Base-by-base conservation (phyloP, 2,329 filamentous ascomycete genomes). In the Colletotrichum tamarilloi region DNA sequence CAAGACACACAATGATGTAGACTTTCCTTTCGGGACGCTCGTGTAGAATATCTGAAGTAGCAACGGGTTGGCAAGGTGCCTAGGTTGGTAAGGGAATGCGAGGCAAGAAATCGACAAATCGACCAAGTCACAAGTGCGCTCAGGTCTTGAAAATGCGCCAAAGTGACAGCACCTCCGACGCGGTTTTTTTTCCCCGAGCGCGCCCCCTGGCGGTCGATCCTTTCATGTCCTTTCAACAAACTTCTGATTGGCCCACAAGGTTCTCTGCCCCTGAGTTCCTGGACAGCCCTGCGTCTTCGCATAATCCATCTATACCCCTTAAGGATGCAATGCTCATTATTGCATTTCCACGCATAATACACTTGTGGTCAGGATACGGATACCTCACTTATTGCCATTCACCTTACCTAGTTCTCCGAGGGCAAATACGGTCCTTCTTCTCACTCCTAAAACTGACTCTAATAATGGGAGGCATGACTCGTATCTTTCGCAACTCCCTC, bases 161-260 rank as follows among this genome's bases (percentile, higher is more conserved):
- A 55, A 62, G 42, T 62, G 62, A 65, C 62, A 65, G 56, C 16
- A 60, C 46, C 26, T 62, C 49, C 28, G 68, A 68, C 57, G 68
- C 64, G 46, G 56, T 55, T 66, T 56, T 35, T 62, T 62, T 30
- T 55, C 68, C 28, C 56, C 63, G 56, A 71, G 64, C 68, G 68
- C 49, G 57, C 30, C 56, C 64, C 64, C 68, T 62, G 46, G 35
- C 49, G 24, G 49, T 42, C 46, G 19, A 22, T 12, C 53, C n/a
- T 28, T 9, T 28, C 28, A n/a, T 53, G 19, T 22, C 19, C 42
- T 49, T 49, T 49, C 42, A 22, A 9, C 8, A 9, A 9, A 22
- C 16, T 16, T 9, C 30, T 71, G 63, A 68, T 67, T 71, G 63
- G 68, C n/a, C 16, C 24, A 30, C 55, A 32, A 24, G 26, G n/a